Evolutionary conservation across 768 basidiomycete genomes (phyloP), one percentile per base, ranked within the genome.

Genomic region (Lyophyllum decastes): DNA sequence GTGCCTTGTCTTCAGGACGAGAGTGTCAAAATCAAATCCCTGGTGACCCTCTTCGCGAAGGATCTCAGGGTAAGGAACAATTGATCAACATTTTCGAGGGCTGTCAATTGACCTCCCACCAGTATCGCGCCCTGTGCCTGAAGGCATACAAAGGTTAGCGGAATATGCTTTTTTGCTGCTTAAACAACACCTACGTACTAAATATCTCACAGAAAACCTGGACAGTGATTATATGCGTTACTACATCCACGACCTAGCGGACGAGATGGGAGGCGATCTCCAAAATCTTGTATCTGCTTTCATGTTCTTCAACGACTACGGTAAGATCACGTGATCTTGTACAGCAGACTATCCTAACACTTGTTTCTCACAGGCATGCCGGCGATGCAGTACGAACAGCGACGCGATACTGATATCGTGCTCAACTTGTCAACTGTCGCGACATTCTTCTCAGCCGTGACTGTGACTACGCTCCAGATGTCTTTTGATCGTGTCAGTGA

Each of bases 391-490:
- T 64, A 64, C 21, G 64, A 66, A 40, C 65, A 64, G 25, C 52
- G 21, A 33, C 61, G 64, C 4, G 55, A 56, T 19, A 56, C 54
- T 10, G 61, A 62, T 16, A 48, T 53, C 12, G 26, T 62, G 25
- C 30, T 58, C 7, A 63, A 56, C 19, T 40, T 70, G 19, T 59
- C 64, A 2, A 65, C 68, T 5, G 57, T 64, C 4, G 60, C 69
- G 0, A 70, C 68, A 10, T 69, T 72, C 49, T 71, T 72, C 55
- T 71, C 71, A 0, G 70, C 65, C 4, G 71, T 71, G 16, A 70
- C 69, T 9, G 70, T 68, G 21, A 66, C 62, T 7, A 66, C 44
- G 12, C 52, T 70, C 17, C 62, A 65, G 50, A 63, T 58, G 19
- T 64, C 65, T 12, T 24, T 55, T 45, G 51, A 41, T 21, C 33